Evolutionary conservation across 2,329 filamentous ascomycete species (phyloP), one percentile per base, ranked within the genome.

Genomic region (Metarhizium humberi): DNA sequence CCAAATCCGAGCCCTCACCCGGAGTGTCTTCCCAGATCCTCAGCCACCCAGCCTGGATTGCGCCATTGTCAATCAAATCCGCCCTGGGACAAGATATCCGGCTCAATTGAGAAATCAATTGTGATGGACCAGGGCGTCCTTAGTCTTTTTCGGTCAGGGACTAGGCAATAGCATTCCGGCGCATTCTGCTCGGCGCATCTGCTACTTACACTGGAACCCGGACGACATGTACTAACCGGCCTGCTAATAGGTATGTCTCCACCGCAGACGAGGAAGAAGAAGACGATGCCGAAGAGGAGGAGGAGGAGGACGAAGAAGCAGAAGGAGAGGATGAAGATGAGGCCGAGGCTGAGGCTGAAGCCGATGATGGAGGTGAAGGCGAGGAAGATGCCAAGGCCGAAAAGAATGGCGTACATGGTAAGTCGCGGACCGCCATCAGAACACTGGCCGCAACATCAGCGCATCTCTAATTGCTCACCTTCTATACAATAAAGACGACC

Each of bases 191-290:
- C 13, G 3, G 25, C 18, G 20, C 45, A 48, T 30, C 45, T 30
- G 45, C 20, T 20, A 38, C 32, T n/a, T 50, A 49, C 18, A n/a
- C 43, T 11, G 40, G 13, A 10, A 40, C 16, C 54, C 56, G 59
- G 55, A 61, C 52, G 13, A 36, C 34, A 6, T 34, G 3, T 43
- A 32, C 55, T 53, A 14, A 56, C 42, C 6, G 20, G 38, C 11
- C 38, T 20, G 29, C 20, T 20, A 13, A 18, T 16, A 73, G 71
- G 64, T 72, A 73, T 54, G 58, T 66, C 60, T 70, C 64, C 48
- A 65, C 65, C 52, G 69, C 66, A 59, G 69, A 76, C 46, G 73
- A 77, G 54, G 73, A 70, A 16, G 73, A 71, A 20, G 68, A 66
- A 25, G 68, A 66, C 43, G 71, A 71, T 34, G 71, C 69, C 34